Percentiles rank a stretch among this genome's conserved stretches.
Evolutionary conservation across 805 yeast genomes (phyloP).

Genomic region (Lipomyces kockii): DNA sequence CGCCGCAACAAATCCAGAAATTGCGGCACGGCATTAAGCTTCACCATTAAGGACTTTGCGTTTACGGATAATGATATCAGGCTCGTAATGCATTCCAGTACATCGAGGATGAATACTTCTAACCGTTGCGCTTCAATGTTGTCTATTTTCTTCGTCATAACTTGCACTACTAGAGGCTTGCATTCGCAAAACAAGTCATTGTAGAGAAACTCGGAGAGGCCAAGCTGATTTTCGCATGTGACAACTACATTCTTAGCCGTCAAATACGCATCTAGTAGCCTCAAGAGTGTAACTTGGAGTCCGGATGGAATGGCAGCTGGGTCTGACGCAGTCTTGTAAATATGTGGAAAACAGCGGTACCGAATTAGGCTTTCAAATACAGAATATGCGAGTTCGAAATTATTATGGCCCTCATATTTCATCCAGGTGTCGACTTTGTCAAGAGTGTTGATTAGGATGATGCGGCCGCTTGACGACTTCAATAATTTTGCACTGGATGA

Average conservation of each 20-base stretch:
- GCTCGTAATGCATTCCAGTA: conserved; percentile 19
- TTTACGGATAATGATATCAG: conserved; percentile 11
- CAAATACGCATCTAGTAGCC: conserved; percentile 29
- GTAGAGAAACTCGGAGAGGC: conserved; percentile 20
- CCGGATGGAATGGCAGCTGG: conserved; percentile 13
- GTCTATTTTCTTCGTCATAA: conserved; percentile 23
- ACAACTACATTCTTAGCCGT: conserved; percentile 1
- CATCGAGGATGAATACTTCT: conserved; percentile 1
- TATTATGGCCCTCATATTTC: conserved; percentile 9
- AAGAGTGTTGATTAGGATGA: conserved; percentile 5
- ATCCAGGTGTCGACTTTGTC: conserved; percentile 20
- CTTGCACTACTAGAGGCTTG: conserved; percentile 24
- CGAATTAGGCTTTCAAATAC: conserved; percentile 14
- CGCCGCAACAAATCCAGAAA: conserved; percentile 22
- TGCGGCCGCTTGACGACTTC: conserved; percentile 8
- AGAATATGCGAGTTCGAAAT: conserved; percentile 27
- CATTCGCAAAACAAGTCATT: conserved; percentile 11
- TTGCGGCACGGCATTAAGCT: conserved; percentile 15
- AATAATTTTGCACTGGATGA: background rate
- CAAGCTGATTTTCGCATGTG: conserved; percentile 1
- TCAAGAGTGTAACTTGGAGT: conserved; percentile 19
- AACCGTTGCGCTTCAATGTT: conserved; percentile 8
- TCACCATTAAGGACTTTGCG: conserved; percentile 11
- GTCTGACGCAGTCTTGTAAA: background rate
- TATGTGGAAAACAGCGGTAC: conserved; percentile 12